These are phyloP conservation scores for Penicillium sp. DNA, from an alignment of 2,329 filamentous ascomycete genomes.

Conservation along the genomic window DNA sequence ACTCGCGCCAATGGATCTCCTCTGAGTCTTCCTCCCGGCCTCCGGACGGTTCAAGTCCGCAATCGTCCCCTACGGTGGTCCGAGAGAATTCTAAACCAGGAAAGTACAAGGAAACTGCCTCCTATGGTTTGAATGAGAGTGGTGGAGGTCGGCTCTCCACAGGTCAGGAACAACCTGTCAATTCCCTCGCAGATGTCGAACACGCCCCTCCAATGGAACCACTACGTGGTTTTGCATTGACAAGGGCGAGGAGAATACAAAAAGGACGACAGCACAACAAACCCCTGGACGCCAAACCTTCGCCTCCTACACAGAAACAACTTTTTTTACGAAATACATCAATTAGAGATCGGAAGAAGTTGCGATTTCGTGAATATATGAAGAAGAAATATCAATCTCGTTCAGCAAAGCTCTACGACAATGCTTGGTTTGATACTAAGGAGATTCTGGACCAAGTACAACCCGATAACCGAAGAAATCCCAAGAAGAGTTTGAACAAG, in stretches of 20 bases:
- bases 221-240: background rate
- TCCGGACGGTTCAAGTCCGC: background rate
- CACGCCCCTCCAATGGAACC: background rate
- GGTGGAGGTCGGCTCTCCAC: background rate
- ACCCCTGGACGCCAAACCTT: background rate
- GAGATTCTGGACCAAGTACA: conserved; percentile 26
- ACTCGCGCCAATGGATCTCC: conserved; percentile 27
- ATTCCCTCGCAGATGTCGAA: background rate
- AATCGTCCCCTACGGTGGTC: background rate
- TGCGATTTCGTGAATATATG: conserved; percentile 24
- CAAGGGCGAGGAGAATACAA: conserved; percentile 2
- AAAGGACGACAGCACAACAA: background rate
- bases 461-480: conserved; percentile 12
- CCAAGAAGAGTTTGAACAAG: conserved; percentile 15
- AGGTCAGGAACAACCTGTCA: background rate
- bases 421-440: conserved; percentile 28
- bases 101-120: background rate
- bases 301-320: background rate
- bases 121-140: background rate
- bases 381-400: conserved; percentile 1
- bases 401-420: background rate
- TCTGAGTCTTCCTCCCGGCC: background rate
- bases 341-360: conserved; percentile 25
- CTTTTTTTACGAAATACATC: conserved; percentile 16
- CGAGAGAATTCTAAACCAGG: background rate